Conservation (phyloP, 2,329 filamentous ascomycete genomes). For the Byssothecium circinans region DNA sequence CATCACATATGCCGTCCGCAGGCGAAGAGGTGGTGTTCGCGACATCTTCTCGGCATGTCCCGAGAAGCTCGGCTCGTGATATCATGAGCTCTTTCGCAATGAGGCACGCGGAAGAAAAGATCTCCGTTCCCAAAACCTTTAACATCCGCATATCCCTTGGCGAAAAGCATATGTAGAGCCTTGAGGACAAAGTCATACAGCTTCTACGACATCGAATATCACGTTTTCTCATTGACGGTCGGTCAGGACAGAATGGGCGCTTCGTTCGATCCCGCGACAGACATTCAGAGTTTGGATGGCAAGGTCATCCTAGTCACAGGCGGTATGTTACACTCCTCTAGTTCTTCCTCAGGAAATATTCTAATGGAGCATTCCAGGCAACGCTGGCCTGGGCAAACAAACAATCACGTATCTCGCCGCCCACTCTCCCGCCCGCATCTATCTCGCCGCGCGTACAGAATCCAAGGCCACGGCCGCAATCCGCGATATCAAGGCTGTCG, state of each 20-base stretch:
- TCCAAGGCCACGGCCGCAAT: constrained; percentile 48
- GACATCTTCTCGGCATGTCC: too few relatives aligned
- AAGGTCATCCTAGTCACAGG: constrained; percentile 42
- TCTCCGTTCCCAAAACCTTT: too few relatives aligned
- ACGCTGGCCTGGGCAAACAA: constrained; percentile 52
- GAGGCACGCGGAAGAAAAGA: too few relatives aligned
- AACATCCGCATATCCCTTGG: too few relatives aligned
- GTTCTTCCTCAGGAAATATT: background rate
- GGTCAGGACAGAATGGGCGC: background rate
- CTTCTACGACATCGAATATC: too few relatives aligned
- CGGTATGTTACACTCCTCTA: constrained; percentile 23
- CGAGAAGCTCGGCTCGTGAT: too few relatives aligned
- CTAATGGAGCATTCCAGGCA: constrained; percentile 36
- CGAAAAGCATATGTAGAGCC: too few relatives aligned
- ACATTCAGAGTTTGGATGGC: constrained; percentile 28
- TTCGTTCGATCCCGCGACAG: constrained; percentile 28
- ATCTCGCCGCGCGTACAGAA: constrained; percentile 50
- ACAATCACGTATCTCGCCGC: constrained; percentile 48
- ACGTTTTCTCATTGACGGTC: too few relatives aligned
- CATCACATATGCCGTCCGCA: too few relatives aligned
- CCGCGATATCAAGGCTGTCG: constrained; percentile 38
- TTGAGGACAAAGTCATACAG: too few relatives aligned
- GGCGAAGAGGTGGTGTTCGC: too few relatives aligned
- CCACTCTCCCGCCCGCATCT: constrained; percentile 50
- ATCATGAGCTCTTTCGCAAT: too few relatives aligned